Percentiles rank a stretch among this genome's conserved stretches.
Evolutionary conservation across 1,139 yeast genomes (phyloP).

Genomic region (Tardiomyces depauwii): DNA sequence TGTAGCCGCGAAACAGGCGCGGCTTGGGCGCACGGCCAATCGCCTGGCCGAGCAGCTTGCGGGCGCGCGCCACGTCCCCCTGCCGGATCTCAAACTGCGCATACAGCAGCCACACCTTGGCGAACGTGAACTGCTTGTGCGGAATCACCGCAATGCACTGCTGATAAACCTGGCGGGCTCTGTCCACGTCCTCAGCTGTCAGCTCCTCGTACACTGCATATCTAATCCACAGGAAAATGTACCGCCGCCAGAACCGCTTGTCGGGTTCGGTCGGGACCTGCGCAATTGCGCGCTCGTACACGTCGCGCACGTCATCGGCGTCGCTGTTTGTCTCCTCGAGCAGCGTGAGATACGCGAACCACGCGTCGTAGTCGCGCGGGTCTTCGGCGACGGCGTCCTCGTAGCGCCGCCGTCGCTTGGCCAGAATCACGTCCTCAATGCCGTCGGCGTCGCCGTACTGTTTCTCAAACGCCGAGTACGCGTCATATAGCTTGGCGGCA

Average conservation of each 20-base stretch:
- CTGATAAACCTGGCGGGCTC: constrained; percentile 43
- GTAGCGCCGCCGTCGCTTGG: constrained; percentile 46
- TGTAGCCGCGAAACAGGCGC: constrained; percentile 52
- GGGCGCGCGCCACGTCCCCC: constrained; percentile 37
- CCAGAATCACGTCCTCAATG: constrained; percentile 39
- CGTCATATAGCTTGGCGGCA: constrained; percentile 33
- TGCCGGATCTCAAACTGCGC: constrained; percentile 71
- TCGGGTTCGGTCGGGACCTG: constrained; percentile 27
- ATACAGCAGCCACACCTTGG: constrained; percentile 61
- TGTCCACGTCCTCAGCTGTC: constrained; percentile 30
- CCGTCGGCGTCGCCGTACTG: constrained; percentile 46
- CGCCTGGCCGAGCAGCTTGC: constrained; percentile 63
- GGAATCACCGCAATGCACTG: constrained; percentile 42
- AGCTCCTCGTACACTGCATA: constrained; percentile 58
- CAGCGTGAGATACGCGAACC: constrained; percentile 66
- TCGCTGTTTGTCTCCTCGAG: constrained; percentile 29
- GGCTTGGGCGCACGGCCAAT: constrained; percentile 50
- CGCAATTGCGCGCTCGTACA: constrained; percentile 39
- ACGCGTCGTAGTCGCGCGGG: constrained; percentile 56
- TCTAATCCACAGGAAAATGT: constrained; percentile 58
- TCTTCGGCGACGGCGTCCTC: constrained; percentile 35
- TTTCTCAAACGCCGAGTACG: constrained; percentile 52
- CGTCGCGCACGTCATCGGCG: constrained; percentile 20
- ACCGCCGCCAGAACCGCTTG: constrained; percentile 50
- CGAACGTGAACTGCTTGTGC: constrained; percentile 49